Evolutionary conservation across 1,139 yeast species (phyloP).

Genomic region (Saccharomyces uvarum): DNA sequence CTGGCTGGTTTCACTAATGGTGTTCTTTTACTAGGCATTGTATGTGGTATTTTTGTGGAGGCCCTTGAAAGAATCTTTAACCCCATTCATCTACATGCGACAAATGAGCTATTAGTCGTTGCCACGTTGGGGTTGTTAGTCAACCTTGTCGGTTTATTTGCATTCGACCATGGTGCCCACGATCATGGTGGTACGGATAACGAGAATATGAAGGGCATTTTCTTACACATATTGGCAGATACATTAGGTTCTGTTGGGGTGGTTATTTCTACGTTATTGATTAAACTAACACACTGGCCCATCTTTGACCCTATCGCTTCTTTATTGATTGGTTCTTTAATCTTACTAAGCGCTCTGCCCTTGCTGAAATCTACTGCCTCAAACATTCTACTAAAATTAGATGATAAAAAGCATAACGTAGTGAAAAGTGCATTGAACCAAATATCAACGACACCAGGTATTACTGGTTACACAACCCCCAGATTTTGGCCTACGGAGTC

Average conservation of each 20-base stretch:
- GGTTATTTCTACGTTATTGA: constrained; percentile 69
- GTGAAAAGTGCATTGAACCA: constrained; percentile 61
- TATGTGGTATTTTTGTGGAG: constrained; percentile 79
- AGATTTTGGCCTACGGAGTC: constrained; percentile 73
- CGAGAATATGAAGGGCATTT: constrained; percentile 92
- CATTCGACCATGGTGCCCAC: constrained; percentile 66
- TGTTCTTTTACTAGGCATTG: constrained; percentile 75
- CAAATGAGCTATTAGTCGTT: constrained; percentile 80
- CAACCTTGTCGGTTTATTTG: constrained; percentile 85
- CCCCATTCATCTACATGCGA: constrained; percentile 71
- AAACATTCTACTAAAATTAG: constrained; percentile 57
- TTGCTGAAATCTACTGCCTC: constrained; percentile 73
- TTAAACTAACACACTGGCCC: constrained; percentile 48
- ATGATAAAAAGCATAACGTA: constrained; percentile 48
- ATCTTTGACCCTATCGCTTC: constrained; percentile 90
- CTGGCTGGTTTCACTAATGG: constrained; percentile 95
- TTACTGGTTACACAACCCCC: constrained; percentile 78
- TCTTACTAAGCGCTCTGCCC: constrained; percentile 77
- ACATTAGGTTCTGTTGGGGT: constrained; percentile 96
- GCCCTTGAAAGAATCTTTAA: constrained; percentile 71
- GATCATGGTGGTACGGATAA: constrained; percentile 38
- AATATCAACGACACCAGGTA: constrained; percentile 64
- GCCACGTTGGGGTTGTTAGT: constrained; percentile 79
- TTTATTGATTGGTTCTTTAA: constrained; percentile 71
- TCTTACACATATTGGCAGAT: constrained; percentile 87